Percentiles rank a stretch among this genome's conserved stretches.
Conservation (phyloP, 257 asterid species). For the Nyctanthes arbortristis region DNA sequence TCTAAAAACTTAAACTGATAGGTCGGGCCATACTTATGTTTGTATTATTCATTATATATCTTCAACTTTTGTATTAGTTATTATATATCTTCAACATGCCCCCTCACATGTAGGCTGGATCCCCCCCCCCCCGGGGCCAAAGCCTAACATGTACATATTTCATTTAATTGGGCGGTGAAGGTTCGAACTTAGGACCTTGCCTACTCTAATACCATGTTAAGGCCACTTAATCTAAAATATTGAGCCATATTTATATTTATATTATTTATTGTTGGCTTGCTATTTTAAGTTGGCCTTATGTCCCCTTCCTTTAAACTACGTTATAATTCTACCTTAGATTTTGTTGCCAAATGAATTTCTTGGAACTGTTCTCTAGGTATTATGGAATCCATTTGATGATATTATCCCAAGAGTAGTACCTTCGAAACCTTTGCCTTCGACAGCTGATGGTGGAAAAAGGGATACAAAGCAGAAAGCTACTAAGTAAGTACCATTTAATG, state of each 20-base stretch:
- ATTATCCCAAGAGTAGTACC: slow-evolving; percentile 63
- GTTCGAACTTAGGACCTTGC: too few relatives aligned
- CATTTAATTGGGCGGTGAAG: too few relatives aligned
- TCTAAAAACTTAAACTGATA: too few relatives aligned
- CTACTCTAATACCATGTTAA: too few relatives aligned
- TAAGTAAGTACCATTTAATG: slow-evolving; percentile 51
- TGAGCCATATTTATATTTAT: too few relatives aligned
- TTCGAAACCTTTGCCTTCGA: slow-evolving; percentile 45
- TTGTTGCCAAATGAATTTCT: slow-evolving; percentile 21
- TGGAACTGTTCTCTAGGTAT: slow-evolving; percentile 48
- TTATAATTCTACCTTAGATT: slow-evolving; percentile 10
- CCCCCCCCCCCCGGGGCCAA: too few relatives aligned
- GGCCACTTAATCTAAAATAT: too few relatives aligned
- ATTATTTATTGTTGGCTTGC: neutral
- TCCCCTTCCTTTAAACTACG: neutral
- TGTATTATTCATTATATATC: neutral
- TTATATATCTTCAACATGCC: too few relatives aligned
- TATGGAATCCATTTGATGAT: slow-evolving; percentile 98
- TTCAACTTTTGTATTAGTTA: neutral
- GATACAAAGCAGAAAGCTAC: slow-evolving; percentile 62
- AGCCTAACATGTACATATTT: too few relatives aligned
- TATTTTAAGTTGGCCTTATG: neutral
- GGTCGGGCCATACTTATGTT: neutral
- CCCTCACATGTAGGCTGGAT: too few relatives aligned
- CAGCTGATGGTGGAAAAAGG: slow-evolving; percentile 46